Base-by-base conservation (phyloP, 208 protist genomes). In the Leishmania turanica region DNA sequence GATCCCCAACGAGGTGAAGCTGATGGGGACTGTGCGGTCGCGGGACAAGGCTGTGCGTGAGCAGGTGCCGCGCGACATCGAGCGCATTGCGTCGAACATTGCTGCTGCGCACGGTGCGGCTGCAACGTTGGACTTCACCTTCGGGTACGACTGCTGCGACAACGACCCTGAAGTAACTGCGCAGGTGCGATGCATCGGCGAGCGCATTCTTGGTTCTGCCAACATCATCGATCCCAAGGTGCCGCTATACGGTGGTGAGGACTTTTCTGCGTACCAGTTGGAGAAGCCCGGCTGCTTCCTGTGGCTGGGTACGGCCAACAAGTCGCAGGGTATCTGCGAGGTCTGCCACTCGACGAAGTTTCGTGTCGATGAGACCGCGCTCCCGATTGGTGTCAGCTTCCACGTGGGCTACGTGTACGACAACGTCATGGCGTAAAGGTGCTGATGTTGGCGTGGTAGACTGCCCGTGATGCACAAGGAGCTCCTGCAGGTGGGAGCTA, bases 121-220 rank as follows among this genome's bases (percentile, higher is more conserved):
- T 9, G 79, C 90, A 54, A 74, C 74, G 24, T 69, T 89, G 60
- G 80, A 62, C 58, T 88, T 89, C 75, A 80, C 88, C 54, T 80
- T 87, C 47, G 90, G 88, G 31, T 90, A 93, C 81, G 90, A 93
- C 76, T 91, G 92, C 72, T 91, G 90, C 53, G 81, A 90, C 78
- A 93, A 95, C 74, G 87, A 95, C 64, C 75, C 79, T 34, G 84
- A 45, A 7, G 88, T 91, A 42, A 92, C 86, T 69, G 85, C 81
- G 53, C 77, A 78, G 81, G 78, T 93, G 56, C 83, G 82, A 3
- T 79, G 65, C 42, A 79, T 87, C 40, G 84, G 84, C 69, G 78
- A 78, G 84, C 80, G 82, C 13, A 75, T 93, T 40, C 62, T 87
- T 47, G 88, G 83, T 6, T 73, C 49, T 15, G 75, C 45, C 34